Evolutionary conservation across 148 eudicot genomes (phyloP), one percentile per base, ranked within the genome.

Genomic region (Rhododendron williamsianum): DNA sequence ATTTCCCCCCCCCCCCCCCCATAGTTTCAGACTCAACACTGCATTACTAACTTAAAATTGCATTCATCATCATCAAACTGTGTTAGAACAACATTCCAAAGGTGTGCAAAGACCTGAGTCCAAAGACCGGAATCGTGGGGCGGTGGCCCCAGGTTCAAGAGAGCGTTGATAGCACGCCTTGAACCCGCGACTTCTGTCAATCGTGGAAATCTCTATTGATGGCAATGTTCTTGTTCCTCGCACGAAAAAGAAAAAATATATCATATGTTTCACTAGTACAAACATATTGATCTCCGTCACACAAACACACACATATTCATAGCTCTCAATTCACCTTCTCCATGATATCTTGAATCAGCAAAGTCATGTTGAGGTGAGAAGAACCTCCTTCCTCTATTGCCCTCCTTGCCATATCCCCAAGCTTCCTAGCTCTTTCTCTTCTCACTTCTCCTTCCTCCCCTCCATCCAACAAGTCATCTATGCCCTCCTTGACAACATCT

Each of bases 331-430:
- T 58, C 21, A 41, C 83, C 69, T 81, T 38, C n/a, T 35, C 71
- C 83, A 10, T 58, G 46, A 81, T 58, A 38, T 81, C 83, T 4
- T 81, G 72, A 5, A 81, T 81, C 7, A 81, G 49, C 49, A 81
- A 9, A 21, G 73, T 58, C 49, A 81, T 36, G 49, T 81, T 81
- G 72, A 81, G 83, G 72, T 81, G 33, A 56, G 83, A 81, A 9
- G 83, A 56, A 21, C 83, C 83, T 16, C 83, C 83, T 58, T 81
- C 83, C 46, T 81, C 83, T 38, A 58, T 38, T 58, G 83, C 73
- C 33, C 3, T 58, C 19, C 25, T 82, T 63, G 52, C 35, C 36
- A 60, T 41, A 43, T 41, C 36, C 51, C 76, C 84, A 63, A 83
- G 27, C 78, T 46, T 33, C 36, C 4, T 83, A 25, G 84, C 84